Evolutionary conservation across 352 stramenopile genomes (phyloP), one percentile per base, ranked within the genome.

Genomic region (Globisporangium canariense): DNA sequence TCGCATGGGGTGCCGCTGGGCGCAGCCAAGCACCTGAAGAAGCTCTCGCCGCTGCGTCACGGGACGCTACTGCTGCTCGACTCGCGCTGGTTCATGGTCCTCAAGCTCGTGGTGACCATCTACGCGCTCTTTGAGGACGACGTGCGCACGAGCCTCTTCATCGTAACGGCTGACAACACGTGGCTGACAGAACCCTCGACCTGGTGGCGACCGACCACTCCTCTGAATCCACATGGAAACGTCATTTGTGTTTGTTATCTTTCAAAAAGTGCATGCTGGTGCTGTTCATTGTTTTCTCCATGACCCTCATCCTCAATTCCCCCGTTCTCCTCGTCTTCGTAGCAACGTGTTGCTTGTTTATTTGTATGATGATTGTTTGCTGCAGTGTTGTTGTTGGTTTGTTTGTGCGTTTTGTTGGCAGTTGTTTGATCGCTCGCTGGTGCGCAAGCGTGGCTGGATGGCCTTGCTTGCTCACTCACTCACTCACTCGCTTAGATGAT

Each of bases 51-150:
- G 18, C 67, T 75, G 14, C 79, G 73, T 18, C 74, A 64, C 40
- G 60, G 70, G 18, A 72, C 80, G 22, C 53, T 82, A 43, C 40
- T 43, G 5, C 4, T 94, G 38, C 74, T 97, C 55, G 88, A 97
- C 57, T 83, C 88, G 49, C 83, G 83, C 28, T 83, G 67, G 60
- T 89, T 83, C 60, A 91, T 79, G 3, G 67, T 91, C 18, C 64
- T 91, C 53, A 98, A 98, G 87, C 86, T 96, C 9, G 4, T 97
- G 10, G 78, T 97, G 46, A 98, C 92, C 9, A 70, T 98, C 43
- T 98, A 97, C 73, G 91, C 90, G 36, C 83, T 98, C 25, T 98
- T 97, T 52, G 84, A 87, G 28, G 91, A 97, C 66, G 93, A 98
- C 72, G 80, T 98, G 30, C 79, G 88, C n/a, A 64, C 97, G 25